Evolutionary conservation across 2,329 filamentous ascomycete species (phyloP), one percentile per base, ranked within the genome.

Genomic region (Chrysoporthe deuterocubensis): DNA sequence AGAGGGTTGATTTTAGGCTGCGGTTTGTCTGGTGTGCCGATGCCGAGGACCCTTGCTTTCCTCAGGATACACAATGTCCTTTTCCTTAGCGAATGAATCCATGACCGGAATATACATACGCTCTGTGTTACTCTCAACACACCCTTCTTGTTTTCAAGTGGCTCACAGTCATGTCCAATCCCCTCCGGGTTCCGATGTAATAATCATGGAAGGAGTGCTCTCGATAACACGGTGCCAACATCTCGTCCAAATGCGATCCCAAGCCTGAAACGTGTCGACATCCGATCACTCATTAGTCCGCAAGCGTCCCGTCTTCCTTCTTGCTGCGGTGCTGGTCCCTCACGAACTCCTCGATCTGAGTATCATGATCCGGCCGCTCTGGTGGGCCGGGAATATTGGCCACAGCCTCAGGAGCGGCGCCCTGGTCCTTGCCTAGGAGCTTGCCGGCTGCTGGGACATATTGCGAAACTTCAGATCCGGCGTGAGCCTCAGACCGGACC

Each of bases 281-380:
- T 5, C 13, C 6, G 3, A 2, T 56, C 50, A 34, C 32, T 56
- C 50, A 34, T 18, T 50, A n/a, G n/a, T 52, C 63, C 32, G 18
- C 54, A 18, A 11, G 37, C 34, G 21, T 58, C 7, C 73, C 74
- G 34, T 78, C 74, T 13, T 75, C 71, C 42, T 72, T 76, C 69
- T 80, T 81, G 74, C 84, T 86, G 50, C 80, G 75, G 72, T 87
- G 83, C 75, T 86, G 84, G 61, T 85, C 83, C 62, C 82, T 78
- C 43, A 87, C 75, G 68, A 87, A 87, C 40, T 85, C 81, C 69
- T 84, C 83, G 62, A 87, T 85, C 71, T 83, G 80, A 5, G 73
- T 64, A 70, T 86, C 84, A 65, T 86, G 80, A 32, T 76, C 70
- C 0, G 83, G 84, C 16, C 83, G 77, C 13, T 80, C 71, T 2